Conservation (phyloP, 2,329 filamentous ascomycete genomes). For the Colletotrichum costaricense region DNA sequence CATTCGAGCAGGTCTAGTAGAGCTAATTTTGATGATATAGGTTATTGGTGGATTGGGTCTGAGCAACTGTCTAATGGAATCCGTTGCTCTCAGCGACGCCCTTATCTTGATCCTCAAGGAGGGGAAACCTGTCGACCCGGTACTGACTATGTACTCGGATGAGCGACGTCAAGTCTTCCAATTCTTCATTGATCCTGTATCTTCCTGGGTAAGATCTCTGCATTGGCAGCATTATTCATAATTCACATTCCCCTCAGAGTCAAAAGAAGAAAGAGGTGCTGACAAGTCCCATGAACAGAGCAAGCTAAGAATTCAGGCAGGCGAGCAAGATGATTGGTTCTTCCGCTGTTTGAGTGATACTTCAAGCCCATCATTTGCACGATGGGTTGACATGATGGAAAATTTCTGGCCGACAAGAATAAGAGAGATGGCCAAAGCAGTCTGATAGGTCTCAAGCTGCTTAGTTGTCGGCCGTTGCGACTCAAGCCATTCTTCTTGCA, state of each 20-base stretch:
- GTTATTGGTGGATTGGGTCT: background rate
- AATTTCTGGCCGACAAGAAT: background rate
- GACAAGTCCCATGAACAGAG: background rate
- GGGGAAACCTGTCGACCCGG: background rate
- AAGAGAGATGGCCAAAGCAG: background rate
- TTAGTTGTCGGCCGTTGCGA: background rate
- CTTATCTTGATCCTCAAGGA: background rate
- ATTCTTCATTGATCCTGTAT: background rate
- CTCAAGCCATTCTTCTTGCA: background rate
- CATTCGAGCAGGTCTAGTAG: background rate
- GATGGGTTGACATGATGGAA: background rate
- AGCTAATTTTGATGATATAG: background rate
- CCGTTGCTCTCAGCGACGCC: background rate
- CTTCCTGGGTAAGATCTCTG: background rate
- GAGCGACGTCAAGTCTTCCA: background rate
- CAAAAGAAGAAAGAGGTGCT: background rate
- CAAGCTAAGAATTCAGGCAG: background rate
- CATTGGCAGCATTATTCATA: background rate
- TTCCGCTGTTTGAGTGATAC: background rate
- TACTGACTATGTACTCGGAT: background rate
- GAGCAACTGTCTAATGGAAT: background rate
- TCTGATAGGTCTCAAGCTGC: background rate
- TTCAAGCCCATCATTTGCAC: background rate
- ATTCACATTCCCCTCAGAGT: background rate
- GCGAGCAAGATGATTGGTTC: background rate